These are phyloP conservation scores for Phalaenopsis aphrodite DNA, from an alignment of 106 monocot genomes.

Conservation along the genomic window DNA sequence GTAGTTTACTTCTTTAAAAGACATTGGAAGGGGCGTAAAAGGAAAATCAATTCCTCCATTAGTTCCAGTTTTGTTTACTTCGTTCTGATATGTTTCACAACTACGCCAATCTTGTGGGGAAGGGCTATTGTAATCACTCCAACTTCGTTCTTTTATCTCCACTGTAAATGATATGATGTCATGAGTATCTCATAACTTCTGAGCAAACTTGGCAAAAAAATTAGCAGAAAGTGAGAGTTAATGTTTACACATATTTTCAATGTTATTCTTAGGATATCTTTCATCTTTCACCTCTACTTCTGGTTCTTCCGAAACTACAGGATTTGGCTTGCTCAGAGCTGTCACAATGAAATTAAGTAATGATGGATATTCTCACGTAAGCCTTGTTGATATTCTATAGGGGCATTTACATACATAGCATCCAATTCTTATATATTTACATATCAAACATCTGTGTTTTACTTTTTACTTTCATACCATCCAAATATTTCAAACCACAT, in stretches of 20 bases:
- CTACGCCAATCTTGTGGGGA: not conserved
- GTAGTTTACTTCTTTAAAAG: constrained; percentile 55
- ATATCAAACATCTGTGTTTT: too few relatives aligned
- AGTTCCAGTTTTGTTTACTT: constrained; percentile 2
- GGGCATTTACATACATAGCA: too few relatives aligned
- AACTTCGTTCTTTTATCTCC: not conserved
- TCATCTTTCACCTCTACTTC: constrained; percentile 26
- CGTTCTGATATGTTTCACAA: not conserved
- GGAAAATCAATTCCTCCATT: constrained; percentile 62
- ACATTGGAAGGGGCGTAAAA: constrained; percentile 60
- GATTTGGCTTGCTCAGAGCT: constrained; percentile 64
- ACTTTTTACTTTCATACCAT: too few relatives aligned
- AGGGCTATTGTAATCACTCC: not conserved
- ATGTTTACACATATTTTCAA: not conserved
- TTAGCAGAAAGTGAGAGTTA: not conserved
- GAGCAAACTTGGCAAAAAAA: not conserved
- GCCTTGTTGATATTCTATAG: not conserved
- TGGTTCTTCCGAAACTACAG: constrained; percentile 54
- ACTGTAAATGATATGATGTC: constrained; percentile 21
- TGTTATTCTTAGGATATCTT: not conserved
- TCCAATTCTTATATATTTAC: too few relatives aligned
- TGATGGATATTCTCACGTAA: not conserved
- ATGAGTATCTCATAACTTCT: not conserved
- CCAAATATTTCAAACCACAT: too few relatives aligned
- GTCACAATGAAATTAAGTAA: not conserved